These are phyloP conservation scores for Metschnikowia similis DNA, from an alignment of 805 yeast species.

Conservation along the genomic window DNA sequence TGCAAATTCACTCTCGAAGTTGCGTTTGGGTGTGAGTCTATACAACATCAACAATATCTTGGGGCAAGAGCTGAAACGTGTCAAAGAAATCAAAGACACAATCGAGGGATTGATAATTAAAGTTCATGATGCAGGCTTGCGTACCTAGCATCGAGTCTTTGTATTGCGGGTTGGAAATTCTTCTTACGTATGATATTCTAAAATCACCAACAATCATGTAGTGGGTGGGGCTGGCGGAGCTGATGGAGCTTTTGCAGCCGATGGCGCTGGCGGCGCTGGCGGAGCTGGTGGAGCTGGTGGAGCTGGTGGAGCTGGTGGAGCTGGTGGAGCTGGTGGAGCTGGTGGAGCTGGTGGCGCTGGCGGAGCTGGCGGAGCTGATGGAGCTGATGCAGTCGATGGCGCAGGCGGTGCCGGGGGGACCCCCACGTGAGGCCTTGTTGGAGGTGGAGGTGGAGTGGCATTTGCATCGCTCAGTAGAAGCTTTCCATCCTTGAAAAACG, in stretches of 20 bases:
- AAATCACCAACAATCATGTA: not conserved
- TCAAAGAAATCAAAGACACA: constrained; percentile 13
- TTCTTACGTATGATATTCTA: not conserved
- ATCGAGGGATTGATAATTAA: constrained; percentile 12
- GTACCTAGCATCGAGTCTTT: not conserved
- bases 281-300: constrained; percentile 21
- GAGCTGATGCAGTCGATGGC: constrained; percentile 19
- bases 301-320: constrained; percentile 20
- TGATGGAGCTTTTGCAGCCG: constrained; percentile 1
- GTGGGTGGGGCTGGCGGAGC: constrained; percentile 12
- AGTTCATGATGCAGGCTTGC: constrained; percentile 3
- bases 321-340: constrained; percentile 8
- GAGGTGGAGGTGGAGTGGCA: constrained; percentile 6
- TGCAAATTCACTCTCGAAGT: constrained; percentile 6
- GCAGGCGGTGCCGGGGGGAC: constrained; percentile 11
- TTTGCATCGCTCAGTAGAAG: not conserved
- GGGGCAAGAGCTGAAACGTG: constrained; percentile 18
- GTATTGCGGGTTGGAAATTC: not conserved
- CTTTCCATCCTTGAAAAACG: constrained; percentile 1
- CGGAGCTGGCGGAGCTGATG: constrained; percentile 20
- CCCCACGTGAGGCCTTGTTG: constrained; percentile 9
- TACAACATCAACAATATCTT: constrained; percentile 16
- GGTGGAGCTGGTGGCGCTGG: constrained; percentile 21
- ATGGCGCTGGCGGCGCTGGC: constrained; percentile 20
- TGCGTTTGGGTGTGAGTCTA: constrained; percentile 9